Percentiles rank a stretch among this genome's conserved stretches.
Conservation (phyloP, 2,329 filamentous ascomycete genomes). For the Colletotrichum sp. region DNA sequence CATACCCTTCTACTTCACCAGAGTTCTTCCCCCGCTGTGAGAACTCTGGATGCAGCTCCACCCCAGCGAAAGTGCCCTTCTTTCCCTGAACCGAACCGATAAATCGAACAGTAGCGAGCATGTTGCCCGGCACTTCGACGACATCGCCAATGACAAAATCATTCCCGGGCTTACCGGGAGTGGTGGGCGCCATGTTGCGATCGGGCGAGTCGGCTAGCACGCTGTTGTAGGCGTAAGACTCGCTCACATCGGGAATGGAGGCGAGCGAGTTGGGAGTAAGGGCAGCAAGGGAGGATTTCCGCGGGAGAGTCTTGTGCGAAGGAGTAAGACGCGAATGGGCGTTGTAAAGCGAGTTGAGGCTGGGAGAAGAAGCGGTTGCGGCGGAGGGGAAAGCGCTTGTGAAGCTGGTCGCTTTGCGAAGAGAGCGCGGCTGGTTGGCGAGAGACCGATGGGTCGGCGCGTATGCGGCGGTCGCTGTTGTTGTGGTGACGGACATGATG, state of each 20-base stretch:
- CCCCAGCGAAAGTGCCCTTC: constrained; percentile 88
- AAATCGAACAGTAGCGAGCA: constrained; percentile 90
- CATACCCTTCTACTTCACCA: constrained; percentile 93
- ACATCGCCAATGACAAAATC: constrained; percentile 76
- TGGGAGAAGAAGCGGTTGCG: constrained; percentile 60
- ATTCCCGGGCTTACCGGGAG: constrained; percentile 57
- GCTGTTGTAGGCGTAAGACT: constrained; percentile 65
- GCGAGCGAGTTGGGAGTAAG: constrained; percentile 69
- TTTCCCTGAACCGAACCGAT: constrained; percentile 87
- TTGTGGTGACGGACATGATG: constrained; percentile 23
- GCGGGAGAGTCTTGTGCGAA: constrained; percentile 51
- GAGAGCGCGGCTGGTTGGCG: constrained; percentile 33
- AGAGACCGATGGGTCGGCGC: constrained; percentile 22
- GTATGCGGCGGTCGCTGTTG: constrained; percentile 20
- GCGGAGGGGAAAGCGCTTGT: constrained; percentile 36
- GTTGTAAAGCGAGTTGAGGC: constrained; percentile 58
- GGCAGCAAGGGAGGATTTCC: constrained; percentile 75
- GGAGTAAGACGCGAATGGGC: constrained; percentile 53
- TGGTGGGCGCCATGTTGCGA: constrained; percentile 58
- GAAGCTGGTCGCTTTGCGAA: constrained; percentile 46
- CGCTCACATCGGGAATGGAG: constrained; percentile 69
- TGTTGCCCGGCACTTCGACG: constrained; percentile 92
- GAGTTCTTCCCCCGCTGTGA: constrained; percentile 90
- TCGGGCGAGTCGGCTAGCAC: constrained; percentile 51
- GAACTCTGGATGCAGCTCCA: constrained; percentile 85